These are phyloP conservation scores for Senna siamea DNA, from an alignment of 306 rosid species.

Conservation along the genomic window DNA sequence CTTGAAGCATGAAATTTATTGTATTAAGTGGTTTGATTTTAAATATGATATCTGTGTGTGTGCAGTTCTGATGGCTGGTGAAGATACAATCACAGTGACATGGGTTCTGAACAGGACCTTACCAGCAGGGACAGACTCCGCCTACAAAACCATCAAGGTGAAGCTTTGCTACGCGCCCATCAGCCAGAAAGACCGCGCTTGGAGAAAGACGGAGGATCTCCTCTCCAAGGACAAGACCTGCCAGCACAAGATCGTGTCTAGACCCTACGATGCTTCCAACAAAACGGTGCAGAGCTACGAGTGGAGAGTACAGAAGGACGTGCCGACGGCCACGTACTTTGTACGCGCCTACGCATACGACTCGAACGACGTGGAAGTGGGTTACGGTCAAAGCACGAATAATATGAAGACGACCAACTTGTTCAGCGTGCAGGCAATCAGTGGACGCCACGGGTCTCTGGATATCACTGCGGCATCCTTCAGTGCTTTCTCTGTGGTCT, in stretches of 20 bases:
- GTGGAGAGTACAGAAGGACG: conserved; percentile 55
- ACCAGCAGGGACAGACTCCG: conserved; percentile 60
- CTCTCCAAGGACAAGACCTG: conserved; percentile 84
- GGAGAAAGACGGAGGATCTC: conserved; percentile 84
- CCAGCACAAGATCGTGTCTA: conserved; percentile 50
- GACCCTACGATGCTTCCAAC: conserved; percentile 62
- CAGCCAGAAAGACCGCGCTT: conserved; percentile 81
- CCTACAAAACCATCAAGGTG: conserved; percentile 66
- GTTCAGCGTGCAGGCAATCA: conserved; percentile 62
- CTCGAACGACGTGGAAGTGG: conserved; percentile 54
- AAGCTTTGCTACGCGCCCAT: conserved; percentile 80
- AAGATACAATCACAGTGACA: conserved; percentile 59
- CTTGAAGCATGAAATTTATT: too few relatives aligned
- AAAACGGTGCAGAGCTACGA: conserved; percentile 50
- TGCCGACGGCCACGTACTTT: conserved; percentile 74
- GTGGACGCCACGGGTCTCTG: conserved; percentile 77
- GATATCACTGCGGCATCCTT: conserved; percentile 75
- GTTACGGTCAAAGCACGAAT: conserved; percentile 71
- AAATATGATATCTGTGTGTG: neutral
- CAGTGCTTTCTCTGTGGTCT: conserved; percentile 80
- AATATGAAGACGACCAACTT: conserved; percentile 49
- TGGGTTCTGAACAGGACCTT: conserved; percentile 65
- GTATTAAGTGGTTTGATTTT: too few relatives aligned
- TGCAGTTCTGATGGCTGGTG: conserved; percentile 75
- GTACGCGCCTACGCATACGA: conserved; percentile 78